Base-by-base conservation (phyloP, 257 asterid species). In the Craterostigma plantagineum region DNA sequence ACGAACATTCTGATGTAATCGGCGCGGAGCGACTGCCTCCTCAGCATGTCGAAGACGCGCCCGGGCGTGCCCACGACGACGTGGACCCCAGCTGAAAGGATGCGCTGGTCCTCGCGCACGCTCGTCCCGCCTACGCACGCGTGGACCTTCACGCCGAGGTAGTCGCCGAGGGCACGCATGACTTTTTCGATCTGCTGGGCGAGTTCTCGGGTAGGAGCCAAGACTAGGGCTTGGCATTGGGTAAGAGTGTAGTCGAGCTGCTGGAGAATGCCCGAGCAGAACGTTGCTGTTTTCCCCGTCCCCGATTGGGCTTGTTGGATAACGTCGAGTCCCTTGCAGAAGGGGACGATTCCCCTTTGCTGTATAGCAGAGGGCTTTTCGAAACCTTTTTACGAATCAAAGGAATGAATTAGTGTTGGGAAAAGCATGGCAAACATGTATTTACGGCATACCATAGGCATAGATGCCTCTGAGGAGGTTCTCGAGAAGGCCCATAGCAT, bases 361-460 rank as follows among this genome's bases (percentile, higher is more conserved):
- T 82, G 95, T 58, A 82, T 79, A 7, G 95, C 95, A 38, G 91
- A 79, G 9, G 94, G 94, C 77, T 72, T 82, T 76, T 82, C 92
- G 46, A 79, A 82, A 73, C 95, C 95, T 81, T 37, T n/a, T 30
- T 16, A 38, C 3, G 38, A 14, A 42, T 9, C n/a, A 34, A 15
- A 42, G 9, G 30, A n/a, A n/a, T n/a, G 35, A 34, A 53, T 30
- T n/a, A n/a, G n/a, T n/a, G n/a, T n/a, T n/a, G n/a, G n/a, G n/a
- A n/a, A n/a, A n/a, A n/a, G n/a, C n/a, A n/a, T n/a, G n/a, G n/a
- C n/a, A n/a, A n/a, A n/a, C n/a, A n/a, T n/a, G n/a, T n/a, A n/a
- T n/a, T n/a, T n/a, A n/a, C 30, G 6, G 6, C 68, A 37, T 61
- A 73, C 83, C 76, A 58, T 73, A 69, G 16, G 83, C 83, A 35